Conservation (phyloP, 176 grass and related monocot genomes). For the Secale cereale region DNA sequence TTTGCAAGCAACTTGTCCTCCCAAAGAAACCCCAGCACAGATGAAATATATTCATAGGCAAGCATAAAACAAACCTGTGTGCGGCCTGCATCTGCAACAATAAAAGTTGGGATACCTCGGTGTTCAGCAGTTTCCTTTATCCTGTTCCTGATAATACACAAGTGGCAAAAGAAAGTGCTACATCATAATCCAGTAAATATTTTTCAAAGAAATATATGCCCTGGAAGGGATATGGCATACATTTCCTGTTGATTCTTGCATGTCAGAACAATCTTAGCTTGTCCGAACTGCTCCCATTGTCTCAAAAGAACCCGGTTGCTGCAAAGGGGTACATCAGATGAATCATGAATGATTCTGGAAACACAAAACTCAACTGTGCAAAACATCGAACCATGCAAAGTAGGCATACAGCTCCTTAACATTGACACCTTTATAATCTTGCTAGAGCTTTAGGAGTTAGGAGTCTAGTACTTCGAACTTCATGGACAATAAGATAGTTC, state of each 20-base stretch:
- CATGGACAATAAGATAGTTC: not conserved
- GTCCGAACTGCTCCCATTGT: constrained; percentile 93
- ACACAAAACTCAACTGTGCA: not conserved
- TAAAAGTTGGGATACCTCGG: constrained; percentile 69
- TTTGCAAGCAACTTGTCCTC: not conserved
- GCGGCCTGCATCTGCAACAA: constrained; percentile 93
- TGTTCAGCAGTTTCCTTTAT: constrained; percentile 81
- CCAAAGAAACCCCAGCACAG: not conserved
- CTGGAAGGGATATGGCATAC: constrained; percentile 36
- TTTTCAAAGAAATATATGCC: not conserved
- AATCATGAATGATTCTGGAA: not conserved
- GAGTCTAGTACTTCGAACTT: not conserved
- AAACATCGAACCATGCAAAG: not conserved
- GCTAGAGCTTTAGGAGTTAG: not conserved
- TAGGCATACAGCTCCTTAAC: not conserved
- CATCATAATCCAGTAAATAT: constrained; percentile 9
- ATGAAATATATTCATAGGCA: not conserved
- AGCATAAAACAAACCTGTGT: constrained; percentile 62
- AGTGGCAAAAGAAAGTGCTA: not conserved
- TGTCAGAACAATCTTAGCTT: constrained; percentile 92
- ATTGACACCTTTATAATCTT: not conserved
- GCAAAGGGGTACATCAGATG: constrained; percentile 22
- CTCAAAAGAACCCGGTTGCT: constrained; percentile 73
- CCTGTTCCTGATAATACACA: constrained; percentile 56
- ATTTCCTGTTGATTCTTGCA: constrained; percentile 99